These are phyloP conservation scores for Pythium aristosporum DNA, from an alignment of 352 stramenopile species.

Conservation along the genomic window DNA sequence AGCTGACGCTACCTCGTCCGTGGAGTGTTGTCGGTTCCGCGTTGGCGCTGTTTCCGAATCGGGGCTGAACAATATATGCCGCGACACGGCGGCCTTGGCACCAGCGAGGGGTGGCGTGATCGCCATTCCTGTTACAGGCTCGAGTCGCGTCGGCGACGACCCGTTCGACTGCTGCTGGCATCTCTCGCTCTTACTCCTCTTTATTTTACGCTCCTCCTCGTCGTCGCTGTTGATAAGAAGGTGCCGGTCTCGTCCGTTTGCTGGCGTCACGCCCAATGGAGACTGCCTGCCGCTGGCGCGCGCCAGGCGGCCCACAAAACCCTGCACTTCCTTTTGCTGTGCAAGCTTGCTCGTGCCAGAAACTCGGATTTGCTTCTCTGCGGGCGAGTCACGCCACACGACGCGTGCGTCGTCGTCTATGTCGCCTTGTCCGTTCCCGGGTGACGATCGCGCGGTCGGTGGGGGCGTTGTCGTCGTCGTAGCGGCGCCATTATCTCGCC, in stretches of 20 bases:
- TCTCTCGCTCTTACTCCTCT: conserved; percentile 3
- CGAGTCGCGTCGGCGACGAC: conserved; percentile 21
- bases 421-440: conserved; percentile 3
- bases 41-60: conserved; percentile 19
- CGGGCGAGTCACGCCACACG: conserved; percentile 81
- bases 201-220: not conserved
- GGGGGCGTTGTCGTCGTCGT: conserved; percentile 22
- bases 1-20: not conserved
- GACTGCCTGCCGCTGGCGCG: conserved; percentile 46
- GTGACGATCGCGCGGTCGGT: conserved; percentile 15
- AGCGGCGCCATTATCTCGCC: conserved; percentile 33
- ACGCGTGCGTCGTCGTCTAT: conserved; percentile 36
- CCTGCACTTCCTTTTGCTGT: conserved; percentile 65
- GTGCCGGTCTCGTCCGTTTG: not conserved
- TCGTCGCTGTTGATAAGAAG: conserved; percentile 6
- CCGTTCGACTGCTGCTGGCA: conserved; percentile 20
- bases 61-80: conserved; percentile 53
- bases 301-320: conserved; percentile 59
- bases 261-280: conserved; percentile 5
- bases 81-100: conserved; percentile 29
- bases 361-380: conserved; percentile 75
- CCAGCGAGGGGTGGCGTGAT: conserved; percentile 4
- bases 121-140: not conserved
- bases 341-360: conserved; percentile 69
- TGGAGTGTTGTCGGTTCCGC: not conserved